Evolutionary conservation across 176 grass and related monocot genomes (phyloP).

Genomic region (Pharus latifolius): DNA sequence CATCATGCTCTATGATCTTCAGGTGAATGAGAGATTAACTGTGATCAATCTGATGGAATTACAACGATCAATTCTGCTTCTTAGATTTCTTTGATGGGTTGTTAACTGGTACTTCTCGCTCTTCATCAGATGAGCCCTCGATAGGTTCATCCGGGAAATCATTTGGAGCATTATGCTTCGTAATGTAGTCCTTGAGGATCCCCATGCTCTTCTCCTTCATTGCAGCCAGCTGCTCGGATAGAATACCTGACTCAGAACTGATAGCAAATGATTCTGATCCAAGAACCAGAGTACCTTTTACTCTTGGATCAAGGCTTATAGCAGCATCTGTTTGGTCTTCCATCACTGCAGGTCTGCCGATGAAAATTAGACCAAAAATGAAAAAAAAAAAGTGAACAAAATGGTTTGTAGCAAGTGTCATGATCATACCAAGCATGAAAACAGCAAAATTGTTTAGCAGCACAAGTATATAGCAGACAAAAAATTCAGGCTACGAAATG

Average conservation of each 20-base stretch:
- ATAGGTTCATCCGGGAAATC: constrained; percentile 72
- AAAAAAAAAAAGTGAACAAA: background rate
- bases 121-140: constrained; percentile 36
- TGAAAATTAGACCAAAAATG: background rate
- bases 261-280: constrained; percentile 39
- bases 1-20: background rate
- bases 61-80: constrained; percentile 40
- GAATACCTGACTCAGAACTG: constrained; percentile 36
- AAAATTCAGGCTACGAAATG: background rate
- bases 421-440: too few relatives aligned
- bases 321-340: constrained; percentile 19
- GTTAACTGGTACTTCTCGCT: constrained; percentile 12
- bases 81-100: constrained; percentile 76
- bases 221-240: constrained; percentile 53
- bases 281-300: constrained; percentile 51
- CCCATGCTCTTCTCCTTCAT: constrained; percentile 87
- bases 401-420: background rate
- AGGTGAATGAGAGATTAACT: too few relatives aligned
- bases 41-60: background rate
- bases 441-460: background rate
- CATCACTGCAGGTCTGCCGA: constrained; percentile 14
- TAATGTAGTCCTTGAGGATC: constrained; percentile 78
- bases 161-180: constrained; percentile 49
- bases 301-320: constrained; percentile 1
- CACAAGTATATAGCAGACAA: background rate